Evolutionary conservation across 495 filamentous ascomycete genomes (phyloP).

Genomic region (Schizothecium vesticola): DNA sequence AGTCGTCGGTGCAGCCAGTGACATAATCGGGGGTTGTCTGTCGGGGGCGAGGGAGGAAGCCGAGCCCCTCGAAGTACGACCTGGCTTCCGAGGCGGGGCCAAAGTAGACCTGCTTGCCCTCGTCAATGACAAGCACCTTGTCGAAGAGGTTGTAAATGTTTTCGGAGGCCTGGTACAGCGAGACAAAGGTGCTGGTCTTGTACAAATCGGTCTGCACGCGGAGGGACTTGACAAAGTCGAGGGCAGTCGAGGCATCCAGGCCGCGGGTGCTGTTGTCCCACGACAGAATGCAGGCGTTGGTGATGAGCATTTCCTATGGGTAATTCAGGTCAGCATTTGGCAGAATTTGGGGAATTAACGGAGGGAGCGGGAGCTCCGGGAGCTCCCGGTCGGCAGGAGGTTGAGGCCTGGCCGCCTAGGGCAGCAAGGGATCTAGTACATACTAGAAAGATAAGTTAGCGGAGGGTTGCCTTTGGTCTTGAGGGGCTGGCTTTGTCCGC

Average conservation of each 20-base stretch:
- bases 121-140: conserved; percentile 79
- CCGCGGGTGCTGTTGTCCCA: conserved; percentile 88
- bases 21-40: conserved; percentile 85
- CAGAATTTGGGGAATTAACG: too few relatives aligned
- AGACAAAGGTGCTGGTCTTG: conserved; percentile 73
- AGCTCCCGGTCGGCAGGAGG: too few relatives aligned
- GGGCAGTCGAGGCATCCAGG: conserved; percentile 75
- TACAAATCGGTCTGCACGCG: conserved; percentile 74
- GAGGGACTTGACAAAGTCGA: conserved; percentile 67
- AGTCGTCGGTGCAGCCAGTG: conserved; percentile 77
- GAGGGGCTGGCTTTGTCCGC: too few relatives aligned
- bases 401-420: too few relatives aligned
- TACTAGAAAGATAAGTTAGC: too few relatives aligned
- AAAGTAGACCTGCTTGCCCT: conserved; percentile 75
- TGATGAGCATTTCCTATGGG: conserved; percentile 68
- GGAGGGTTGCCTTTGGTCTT: too few relatives aligned
- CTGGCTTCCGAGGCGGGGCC: conserved; percentile 65
- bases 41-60: conserved; percentile 70
- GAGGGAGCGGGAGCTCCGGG: too few relatives aligned
- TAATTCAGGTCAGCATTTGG: too few relatives aligned
- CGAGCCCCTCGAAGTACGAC: conserved; percentile 74
- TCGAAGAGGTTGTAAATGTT: conserved; percentile 83
- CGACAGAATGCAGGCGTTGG: conserved; percentile 63
- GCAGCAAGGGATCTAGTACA: too few relatives aligned
- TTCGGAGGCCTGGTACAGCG: conserved; percentile 78